Evolutionary conservation across 345 rosid species (phyloP), one percentile per base, ranked within the genome.

Genomic region (Salix suchowensis): DNA sequence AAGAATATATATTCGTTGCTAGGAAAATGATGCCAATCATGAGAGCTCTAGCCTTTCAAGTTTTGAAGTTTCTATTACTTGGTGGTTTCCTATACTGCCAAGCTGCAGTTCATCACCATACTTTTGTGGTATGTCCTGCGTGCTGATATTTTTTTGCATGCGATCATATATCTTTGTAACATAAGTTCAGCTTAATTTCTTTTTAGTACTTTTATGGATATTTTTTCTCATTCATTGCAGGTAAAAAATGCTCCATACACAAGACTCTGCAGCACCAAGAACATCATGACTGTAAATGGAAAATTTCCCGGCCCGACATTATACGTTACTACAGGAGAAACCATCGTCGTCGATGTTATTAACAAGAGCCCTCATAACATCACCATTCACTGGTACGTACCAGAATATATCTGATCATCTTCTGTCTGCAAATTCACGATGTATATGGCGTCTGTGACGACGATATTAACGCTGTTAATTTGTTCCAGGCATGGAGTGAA

Each of bases 401-500:
- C 44, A 34, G 4, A 34, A 4, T 73, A 23, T 24, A 30, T 34
- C 55, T 50, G 55, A 50, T 16, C 55, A 50, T 5, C 55, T 50
- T 16, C 55, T 50, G 2, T 16, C 7, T 16, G 32, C 32, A 30
- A 30, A 30, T 30, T 30, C 32, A 30, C 3, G 32, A 30, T 30
- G 2, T 30, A 30, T 30, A 30, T 30, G 3, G 19, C 2, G 7
- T 2, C 13, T 8, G 13, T 2, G 21, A 15, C 5, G 6, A 1
- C 55, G 1, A 30, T 30, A 30, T 30, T 30, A 30, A 30, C 32
- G 32, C 19, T 50, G 6, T 50, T 50, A 16, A 50, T 50, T 44
- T 11, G 13, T 2, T 6, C 2, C 42, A 87, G 86, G 89, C 87
- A 84, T 34, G 89, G 88, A 19, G 84, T 87, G 71, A 81, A 73